phyloP scores from a whole-genome alignment of 306 rosid genomes.

The Vigna reflexopilosa region DNA sequence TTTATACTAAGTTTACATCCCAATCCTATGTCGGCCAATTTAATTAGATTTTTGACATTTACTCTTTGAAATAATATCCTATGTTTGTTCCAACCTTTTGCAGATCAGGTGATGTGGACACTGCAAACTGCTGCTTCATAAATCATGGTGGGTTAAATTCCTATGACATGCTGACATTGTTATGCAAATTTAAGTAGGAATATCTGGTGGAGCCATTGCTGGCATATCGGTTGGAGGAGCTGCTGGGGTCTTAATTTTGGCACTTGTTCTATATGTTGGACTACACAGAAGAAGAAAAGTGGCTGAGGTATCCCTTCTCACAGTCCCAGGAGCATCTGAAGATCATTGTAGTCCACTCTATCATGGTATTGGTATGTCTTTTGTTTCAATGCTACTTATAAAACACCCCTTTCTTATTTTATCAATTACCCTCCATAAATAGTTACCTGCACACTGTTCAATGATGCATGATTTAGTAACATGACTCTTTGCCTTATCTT shows the following conservation, averaged over 20 bases:
- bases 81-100: slow-evolving; percentile 43
- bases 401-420: background rate
- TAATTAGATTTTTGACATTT: slow-evolving; percentile 28
- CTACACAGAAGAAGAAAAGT: slow-evolving; percentile 53
- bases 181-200: slow-evolving; percentile 56
- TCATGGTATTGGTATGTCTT: slow-evolving; percentile 45
- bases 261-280: slow-evolving; percentile 46
- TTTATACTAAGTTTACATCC: slow-evolving; percentile 19
- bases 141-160: slow-evolving; percentile 37
- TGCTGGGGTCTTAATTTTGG: slow-evolving; percentile 52
- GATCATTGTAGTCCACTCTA: slow-evolving; percentile 50
- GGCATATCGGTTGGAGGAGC: slow-evolving; percentile 61
- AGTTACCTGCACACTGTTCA: background rate
- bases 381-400: background rate
- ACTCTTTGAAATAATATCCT: background rate
- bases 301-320: slow-evolving; percentile 51
- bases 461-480: too few relatives aligned
- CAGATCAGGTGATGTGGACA: slow-evolving; percentile 72
- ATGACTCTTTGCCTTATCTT: too few relatives aligned
- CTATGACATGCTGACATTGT: slow-evolving; percentile 45
- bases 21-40: background rate
- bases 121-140: slow-evolving; percentile 36
- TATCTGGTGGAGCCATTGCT: slow-evolving; percentile 58
- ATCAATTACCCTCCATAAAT: background rate
- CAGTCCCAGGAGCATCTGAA: slow-evolving; percentile 43